Evolutionary conservation across 345 rosid genomes (phyloP).

Genomic region (Dipteronia dyeriana): DNA sequence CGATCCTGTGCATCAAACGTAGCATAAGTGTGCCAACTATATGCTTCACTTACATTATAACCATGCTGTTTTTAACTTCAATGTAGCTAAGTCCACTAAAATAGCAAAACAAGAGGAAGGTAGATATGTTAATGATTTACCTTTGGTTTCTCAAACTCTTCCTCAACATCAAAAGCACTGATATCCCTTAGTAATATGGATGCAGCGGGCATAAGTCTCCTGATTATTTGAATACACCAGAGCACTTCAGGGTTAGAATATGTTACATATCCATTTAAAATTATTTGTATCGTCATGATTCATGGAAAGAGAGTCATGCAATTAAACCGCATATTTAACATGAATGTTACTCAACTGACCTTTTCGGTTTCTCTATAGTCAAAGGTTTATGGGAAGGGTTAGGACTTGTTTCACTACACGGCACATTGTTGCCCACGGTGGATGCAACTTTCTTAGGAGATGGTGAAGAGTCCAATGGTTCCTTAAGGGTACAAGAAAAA

Average conservation of each 20-base stretch:
- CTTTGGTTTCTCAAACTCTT: constrained; percentile 66
- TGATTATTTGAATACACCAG: constrained; percentile 23
- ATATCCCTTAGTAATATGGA: constrained; percentile 68
- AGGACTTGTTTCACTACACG: constrained; percentile 16
- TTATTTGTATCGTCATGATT: neutral
- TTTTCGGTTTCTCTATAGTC: constrained; percentile 41
- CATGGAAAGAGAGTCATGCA: neutral
- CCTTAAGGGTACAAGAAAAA: constrained; percentile 20
- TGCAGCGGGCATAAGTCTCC: constrained; percentile 84
- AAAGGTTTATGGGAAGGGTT: constrained; percentile 17
- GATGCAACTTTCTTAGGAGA: constrained; percentile 23
- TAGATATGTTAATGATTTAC: constrained; percentile 31
- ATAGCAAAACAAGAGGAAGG: neutral
- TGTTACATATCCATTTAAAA: neutral
- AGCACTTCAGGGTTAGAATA: neutral
- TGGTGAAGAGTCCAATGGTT: constrained; percentile 14
- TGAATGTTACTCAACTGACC: constrained; percentile 27
- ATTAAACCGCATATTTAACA: neutral
- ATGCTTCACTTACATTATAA: neutral
- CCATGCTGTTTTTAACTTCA: neutral
- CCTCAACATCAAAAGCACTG: constrained; percentile 49
- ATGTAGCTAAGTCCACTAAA: neutral
- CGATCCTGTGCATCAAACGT: too few relatives aligned
- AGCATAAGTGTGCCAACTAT: neutral
- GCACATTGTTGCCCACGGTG: constrained; percentile 8